Evolutionary conservation across 2,329 filamentous ascomycete genomes (phyloP).

Genomic region (Calonectria henricotiae): DNA sequence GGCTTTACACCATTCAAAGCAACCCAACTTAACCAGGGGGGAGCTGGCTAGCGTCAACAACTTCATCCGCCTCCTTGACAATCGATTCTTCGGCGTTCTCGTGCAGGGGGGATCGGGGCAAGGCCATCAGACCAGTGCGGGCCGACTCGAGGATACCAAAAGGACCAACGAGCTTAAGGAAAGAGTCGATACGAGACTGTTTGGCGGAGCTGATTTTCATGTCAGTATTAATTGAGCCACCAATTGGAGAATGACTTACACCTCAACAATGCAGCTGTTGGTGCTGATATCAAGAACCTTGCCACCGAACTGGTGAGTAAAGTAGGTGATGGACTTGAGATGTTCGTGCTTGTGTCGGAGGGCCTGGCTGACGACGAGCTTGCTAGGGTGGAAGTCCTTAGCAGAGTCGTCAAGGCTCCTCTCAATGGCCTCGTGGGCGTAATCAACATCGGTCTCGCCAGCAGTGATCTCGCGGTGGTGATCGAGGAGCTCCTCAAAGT

Average conservation of each 20-base stretch:
- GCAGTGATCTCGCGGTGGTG: conserved; percentile 92
- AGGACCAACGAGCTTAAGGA: conserved; percentile 94
- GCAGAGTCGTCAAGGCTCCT: conserved; percentile 65
- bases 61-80: conserved; percentile 90
- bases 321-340: conserved; percentile 94
- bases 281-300: conserved; percentile 99
- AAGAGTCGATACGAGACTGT: conserved; percentile 93
- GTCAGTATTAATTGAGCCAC: conserved; percentile 47
- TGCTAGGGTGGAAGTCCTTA: conserved; percentile 90
- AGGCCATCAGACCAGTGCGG: conserved; percentile 95
- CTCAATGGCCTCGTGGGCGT: conserved; percentile 57
- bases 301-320: conserved; percentile 97
- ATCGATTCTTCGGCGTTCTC: conserved; percentile 79
- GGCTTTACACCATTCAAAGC: conserved; percentile 39
- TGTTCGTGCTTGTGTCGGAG: conserved; percentile 98
- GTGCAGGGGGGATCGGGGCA: conserved; percentile 92
- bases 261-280: conserved; percentile 97
- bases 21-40: conserved; percentile 81
- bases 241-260: conserved; percentile 74
- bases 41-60: conserved; percentile 94
- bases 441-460: conserved; percentile 65
- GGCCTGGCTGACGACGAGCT: conserved; percentile 88
- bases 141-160: conserved; percentile 98
- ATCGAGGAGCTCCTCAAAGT: conserved; percentile 96
- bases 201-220: conserved; percentile 82